phyloP scores from a whole-genome alignment of 192 early-diverging fungal species.

The Rhizophagus prolifer region DNA sequence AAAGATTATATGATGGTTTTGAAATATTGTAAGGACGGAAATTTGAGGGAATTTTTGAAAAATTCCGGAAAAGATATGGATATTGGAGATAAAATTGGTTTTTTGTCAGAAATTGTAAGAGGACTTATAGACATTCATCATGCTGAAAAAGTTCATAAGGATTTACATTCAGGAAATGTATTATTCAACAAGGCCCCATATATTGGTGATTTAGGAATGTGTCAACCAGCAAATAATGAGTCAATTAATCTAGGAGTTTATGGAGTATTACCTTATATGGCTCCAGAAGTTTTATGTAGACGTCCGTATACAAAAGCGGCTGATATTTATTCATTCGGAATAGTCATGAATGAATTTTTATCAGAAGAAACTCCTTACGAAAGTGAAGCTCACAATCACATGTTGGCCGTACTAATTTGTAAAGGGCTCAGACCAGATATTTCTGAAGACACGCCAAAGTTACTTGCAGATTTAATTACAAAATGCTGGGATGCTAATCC shows the following conservation, averaged over 20 bases:
- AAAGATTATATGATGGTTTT: constrained; percentile 43
- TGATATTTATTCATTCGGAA: constrained; percentile 43
- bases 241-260: constrained; percentile 31
- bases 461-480: constrained; percentile 5
- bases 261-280: constrained; percentile 42
- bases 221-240: constrained; percentile 32
- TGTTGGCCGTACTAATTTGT: background rate
- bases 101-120: constrained; percentile 34
- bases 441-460: background rate
- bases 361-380: constrained; percentile 36
- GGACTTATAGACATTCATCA: constrained; percentile 42
- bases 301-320: constrained; percentile 38
- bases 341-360: constrained; percentile 44
- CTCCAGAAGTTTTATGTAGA: constrained; percentile 39
- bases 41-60: constrained; percentile 37
- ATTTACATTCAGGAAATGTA: constrained; percentile 28
- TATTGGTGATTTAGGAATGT: constrained; percentile 42
- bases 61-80: constrained; percentile 28
- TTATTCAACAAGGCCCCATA: background rate
- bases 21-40: constrained; percentile 36
- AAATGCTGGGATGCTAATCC: constrained; percentile 19
- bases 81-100: constrained; percentile 34
- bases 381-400: background rate
- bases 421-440: constrained; percentile 4
- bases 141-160: constrained; percentile 38